These are phyloP conservation scores for Pyricularia grisea DNA, from an alignment of 2,329 filamentous ascomycete genomes.

Conservation along the genomic window DNA sequence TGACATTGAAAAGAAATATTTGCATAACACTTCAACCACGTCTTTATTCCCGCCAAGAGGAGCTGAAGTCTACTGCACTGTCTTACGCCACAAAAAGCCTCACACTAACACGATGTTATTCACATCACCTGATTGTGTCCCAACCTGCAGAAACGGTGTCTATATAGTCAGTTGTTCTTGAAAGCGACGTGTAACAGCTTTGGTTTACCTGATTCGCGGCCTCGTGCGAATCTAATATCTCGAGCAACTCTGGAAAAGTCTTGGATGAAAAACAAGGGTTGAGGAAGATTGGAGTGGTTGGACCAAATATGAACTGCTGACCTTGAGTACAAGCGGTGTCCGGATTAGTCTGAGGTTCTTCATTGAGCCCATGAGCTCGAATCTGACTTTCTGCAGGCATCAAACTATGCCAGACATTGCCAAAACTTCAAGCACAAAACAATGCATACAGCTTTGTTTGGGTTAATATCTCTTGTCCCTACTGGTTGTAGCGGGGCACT, in stretches of 20 bases:
- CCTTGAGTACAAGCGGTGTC: background rate
- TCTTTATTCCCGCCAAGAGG: background rate
- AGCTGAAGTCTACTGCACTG: background rate
- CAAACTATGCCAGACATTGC: background rate
- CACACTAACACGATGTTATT: background rate
- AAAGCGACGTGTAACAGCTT: background rate
- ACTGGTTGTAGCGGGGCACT: too few relatives aligned
- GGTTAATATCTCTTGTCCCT: too few relatives aligned
- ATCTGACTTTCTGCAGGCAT: too few relatives aligned
- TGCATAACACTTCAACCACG: background rate
- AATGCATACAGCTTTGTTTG: too few relatives aligned
- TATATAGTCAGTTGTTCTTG: background rate
- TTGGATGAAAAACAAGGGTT: background rate
- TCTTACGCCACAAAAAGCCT: background rate
- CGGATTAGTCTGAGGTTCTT: background rate
- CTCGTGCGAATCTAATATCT: background rate
- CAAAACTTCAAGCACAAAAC: background rate
- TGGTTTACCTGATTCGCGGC: background rate
- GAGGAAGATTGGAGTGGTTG: background rate
- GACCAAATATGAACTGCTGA: background rate
- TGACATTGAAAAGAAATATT: background rate
- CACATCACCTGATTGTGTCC: background rate
- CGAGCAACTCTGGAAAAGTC: background rate
- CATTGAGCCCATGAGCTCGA: background rate
- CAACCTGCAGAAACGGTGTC: background rate